Evolutionary conservation across 1,139 yeast genomes (phyloP).

Genomic region (Ogataea hybrid): DNA sequence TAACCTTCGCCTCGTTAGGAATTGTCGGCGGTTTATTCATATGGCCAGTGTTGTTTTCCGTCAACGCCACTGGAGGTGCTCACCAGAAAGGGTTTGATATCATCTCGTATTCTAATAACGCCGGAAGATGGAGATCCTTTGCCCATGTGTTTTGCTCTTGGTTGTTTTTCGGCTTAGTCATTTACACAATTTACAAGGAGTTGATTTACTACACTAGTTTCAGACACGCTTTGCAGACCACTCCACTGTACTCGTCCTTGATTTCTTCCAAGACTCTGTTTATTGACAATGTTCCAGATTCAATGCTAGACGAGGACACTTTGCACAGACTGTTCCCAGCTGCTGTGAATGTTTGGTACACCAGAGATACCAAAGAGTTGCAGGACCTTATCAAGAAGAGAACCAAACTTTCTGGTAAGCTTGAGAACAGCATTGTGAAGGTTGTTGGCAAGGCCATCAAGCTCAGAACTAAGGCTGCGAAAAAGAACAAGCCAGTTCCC

Average conservation of each 20-base stretch:
- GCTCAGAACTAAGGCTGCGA: constrained; percentile 60
- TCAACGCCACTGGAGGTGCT: constrained; percentile 62
- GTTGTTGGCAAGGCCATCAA: constrained; percentile 62
- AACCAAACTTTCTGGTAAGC: constrained; percentile 53
- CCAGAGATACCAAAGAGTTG: constrained; percentile 64
- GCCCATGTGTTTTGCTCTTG: constrained; percentile 86
- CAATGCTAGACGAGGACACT: constrained; percentile 61
- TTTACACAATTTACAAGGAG: constrained; percentile 79
- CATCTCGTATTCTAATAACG: constrained; percentile 73
- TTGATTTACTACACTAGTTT: constrained; percentile 74
- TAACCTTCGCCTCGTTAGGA: constrained; percentile 42
- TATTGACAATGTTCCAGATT: constrained; percentile 72
- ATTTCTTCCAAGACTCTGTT: constrained; percentile 77
- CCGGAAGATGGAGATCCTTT: constrained; percentile 58
- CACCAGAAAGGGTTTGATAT: constrained; percentile 66
- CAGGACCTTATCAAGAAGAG: constrained; percentile 59
- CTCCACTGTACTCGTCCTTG: constrained; percentile 74
- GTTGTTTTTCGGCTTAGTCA: constrained; percentile 67
- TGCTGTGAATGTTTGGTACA: constrained; percentile 70
- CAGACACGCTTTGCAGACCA: constrained; percentile 76
- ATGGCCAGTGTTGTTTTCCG: constrained; percentile 60
- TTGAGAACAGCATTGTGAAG: constrained; percentile 69
- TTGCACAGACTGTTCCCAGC: constrained; percentile 65
- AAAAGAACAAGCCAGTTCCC: constrained; percentile 46
- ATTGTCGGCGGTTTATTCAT: constrained; percentile 41